Evolutionary conservation across 371 early-diverging fungal genomes (phyloP).

Genomic region (Smittium mucronatum): DNA sequence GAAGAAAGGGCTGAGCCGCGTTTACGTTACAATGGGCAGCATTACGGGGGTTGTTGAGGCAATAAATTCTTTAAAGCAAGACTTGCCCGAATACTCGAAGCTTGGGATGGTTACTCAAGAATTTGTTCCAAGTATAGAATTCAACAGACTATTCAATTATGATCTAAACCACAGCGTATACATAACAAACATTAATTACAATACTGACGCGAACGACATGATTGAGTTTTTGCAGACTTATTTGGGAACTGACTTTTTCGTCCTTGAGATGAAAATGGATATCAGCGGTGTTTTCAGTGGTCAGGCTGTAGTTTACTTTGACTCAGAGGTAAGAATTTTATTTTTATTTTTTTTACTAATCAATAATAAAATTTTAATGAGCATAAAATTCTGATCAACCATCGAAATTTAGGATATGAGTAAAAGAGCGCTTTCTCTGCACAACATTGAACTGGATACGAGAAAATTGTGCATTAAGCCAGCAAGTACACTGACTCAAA

Average conservation of each 20-base stretch:
- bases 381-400: neutral
- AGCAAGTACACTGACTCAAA: neutral
- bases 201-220: neutral
- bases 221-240: neutral
- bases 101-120: neutral
- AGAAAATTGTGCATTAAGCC: slow-evolving; percentile 1
- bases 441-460: slow-evolving; percentile 2
- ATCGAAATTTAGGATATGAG: neutral
- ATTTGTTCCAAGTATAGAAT: neutral
- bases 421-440: neutral
- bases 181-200: neutral
- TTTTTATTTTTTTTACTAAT: neutral
- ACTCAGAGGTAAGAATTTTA: neutral
- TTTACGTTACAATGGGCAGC: neutral
- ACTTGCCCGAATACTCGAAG: neutral
- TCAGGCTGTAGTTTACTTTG: neutral
- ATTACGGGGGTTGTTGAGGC: neutral
- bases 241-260: neutral
- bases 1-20: neutral
- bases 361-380: neutral
- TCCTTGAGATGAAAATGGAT: neutral
- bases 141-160: neutral
- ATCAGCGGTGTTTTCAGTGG: neutral
- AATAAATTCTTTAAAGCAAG: neutral
- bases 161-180: neutral